Conservation (phyloP, 139 green algal species). For the Coelastrella sp. region DNA sequence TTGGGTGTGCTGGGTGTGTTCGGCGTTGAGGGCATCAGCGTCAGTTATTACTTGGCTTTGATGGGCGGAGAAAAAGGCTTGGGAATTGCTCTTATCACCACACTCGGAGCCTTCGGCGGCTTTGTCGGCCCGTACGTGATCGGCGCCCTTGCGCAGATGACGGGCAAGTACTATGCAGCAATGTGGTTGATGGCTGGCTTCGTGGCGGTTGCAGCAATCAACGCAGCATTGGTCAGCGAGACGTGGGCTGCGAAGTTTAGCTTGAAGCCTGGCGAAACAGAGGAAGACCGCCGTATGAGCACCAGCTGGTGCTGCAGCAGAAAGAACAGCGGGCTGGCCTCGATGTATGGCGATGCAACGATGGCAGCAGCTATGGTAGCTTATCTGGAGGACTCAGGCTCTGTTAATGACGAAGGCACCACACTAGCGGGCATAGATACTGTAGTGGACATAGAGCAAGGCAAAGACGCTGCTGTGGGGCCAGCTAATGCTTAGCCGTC, state of each 20-base stretch:
- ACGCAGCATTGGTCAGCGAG: constrained; percentile 11
- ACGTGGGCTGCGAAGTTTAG: constrained; percentile 24
- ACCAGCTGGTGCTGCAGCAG: no score
- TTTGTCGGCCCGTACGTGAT: constrained; percentile 39
- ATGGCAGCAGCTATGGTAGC: neutral
- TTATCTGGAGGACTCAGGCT: no score
- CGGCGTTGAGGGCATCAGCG: constrained; percentile 31
- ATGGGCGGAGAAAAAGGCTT: constrained; percentile 43
- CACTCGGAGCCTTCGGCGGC: constrained; percentile 9
- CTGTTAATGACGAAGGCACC: no score
- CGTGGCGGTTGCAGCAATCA: constrained; percentile 15
- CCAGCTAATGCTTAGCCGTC: no score
- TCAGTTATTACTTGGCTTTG: constrained; percentile 34
- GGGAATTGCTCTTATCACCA: constrained; percentile 39
- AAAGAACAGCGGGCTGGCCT: neutral
- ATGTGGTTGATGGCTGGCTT: constrained; percentile 35
- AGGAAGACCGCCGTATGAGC: neutral
- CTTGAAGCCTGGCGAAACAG: neutral
- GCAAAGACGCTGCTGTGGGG: no score
- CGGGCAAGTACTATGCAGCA: constrained; percentile 22
- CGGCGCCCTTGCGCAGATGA: constrained; percentile 2
- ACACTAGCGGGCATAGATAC: no score
- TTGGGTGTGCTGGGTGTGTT: constrained; percentile 32
- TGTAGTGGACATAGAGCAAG: no score
- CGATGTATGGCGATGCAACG: neutral